Evolutionary conservation across 768 basidiomycete genomes (phyloP), one percentile per base, ranked within the genome.

Genomic region (Mycena latifolia): DNA sequence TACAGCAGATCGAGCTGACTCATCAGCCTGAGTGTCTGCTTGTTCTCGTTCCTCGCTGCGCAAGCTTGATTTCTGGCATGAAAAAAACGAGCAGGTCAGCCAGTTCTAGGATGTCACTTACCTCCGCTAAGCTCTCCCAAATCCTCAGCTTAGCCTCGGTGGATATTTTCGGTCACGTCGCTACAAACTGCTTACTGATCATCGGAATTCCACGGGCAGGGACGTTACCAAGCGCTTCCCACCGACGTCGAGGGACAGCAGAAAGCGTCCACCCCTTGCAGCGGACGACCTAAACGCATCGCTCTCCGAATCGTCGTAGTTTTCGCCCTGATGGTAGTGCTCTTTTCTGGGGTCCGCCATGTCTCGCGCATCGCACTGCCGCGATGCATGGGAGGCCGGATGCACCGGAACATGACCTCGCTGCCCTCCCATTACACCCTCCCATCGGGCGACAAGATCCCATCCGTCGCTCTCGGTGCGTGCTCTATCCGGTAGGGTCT

Each of bases 381-480:
- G 53, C 18, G 48, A 20, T 62, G 48, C 20, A 22, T 50, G 27
- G 55, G 61, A 0, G 61, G 45, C 28, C 31, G 43, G 0, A 29
- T 47, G 39, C 50, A 68, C 39, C 62, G 59, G 17, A 68, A 63
- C 28, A 15, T 68, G 41, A 46, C 58, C 18, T 60, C 64, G 45
- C 75, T 85, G 27, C 82, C 88, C 0, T 82, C 79, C 8, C 80
- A 89, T 73, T 91, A 82, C 71, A 84, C 81, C 1, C 79, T 92
- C 17, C 87, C 89, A 5, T 90, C 89, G 35, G 91, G 91, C 0
- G 86, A 89, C 69, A 82, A 84, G 66, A 91, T 92, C 31, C 91
- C 91, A 0, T 81, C 86, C 15, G 83, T 92, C 48, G 90, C 90
- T 5, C 81, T 92, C 24, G 89, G 89, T 89, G 77, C 41, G 72